Conservation (phyloP, 2,329 filamentous ascomycete species). For the Endoconidiophora polonica region DNA sequence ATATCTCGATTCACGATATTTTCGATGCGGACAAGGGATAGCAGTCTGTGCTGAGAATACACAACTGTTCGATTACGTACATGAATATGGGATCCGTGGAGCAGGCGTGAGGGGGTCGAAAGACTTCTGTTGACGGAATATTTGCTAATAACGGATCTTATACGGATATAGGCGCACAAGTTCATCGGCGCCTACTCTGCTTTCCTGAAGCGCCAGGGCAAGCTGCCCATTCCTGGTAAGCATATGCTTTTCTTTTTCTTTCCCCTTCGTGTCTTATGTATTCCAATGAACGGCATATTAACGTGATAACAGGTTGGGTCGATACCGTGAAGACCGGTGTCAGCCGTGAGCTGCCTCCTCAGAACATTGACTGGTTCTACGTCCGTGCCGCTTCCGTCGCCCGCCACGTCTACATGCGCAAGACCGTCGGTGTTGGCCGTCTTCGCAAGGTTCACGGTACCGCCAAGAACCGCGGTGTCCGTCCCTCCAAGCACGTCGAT, state of each 20-base stretch:
- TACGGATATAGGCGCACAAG: slow-evolving; percentile 53
- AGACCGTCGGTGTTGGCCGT: slow-evolving; percentile 96
- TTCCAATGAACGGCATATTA: background rate
- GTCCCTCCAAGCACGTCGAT: slow-evolving; percentile 87
- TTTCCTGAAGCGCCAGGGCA: slow-evolving; percentile 89
- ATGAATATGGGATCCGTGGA: slow-evolving; percentile 24
- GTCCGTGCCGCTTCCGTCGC: slow-evolving; percentile 84
- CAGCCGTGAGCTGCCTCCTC: slow-evolving; percentile 92
- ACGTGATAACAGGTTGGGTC: slow-evolving; percentile 62
- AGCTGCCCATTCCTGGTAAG: slow-evolving; percentile 78
- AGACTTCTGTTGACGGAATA: slow-evolving; percentile 60
- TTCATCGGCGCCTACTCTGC: slow-evolving; percentile 75
- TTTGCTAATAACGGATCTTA: slow-evolving; percentile 45
- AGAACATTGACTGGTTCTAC: slow-evolving; percentile 96
- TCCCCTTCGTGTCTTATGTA: slow-evolving; percentile 10
- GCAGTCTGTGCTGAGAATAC: background rate
- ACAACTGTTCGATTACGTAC: background rate
- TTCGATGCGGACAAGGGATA: slow-evolving; percentile 17
- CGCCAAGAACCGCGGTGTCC: slow-evolving; percentile 90
- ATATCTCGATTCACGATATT: too few relatives aligned
- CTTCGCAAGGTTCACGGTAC: slow-evolving; percentile 92
- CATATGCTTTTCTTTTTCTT: slow-evolving; percentile 14
- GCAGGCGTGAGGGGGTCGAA: slow-evolving; percentile 58
- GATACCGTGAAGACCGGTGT: slow-evolving; percentile 98
- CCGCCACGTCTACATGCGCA: slow-evolving; percentile 97